Base-by-base conservation (phyloP, 768 basidiomycete species). In the Jaapia argillacea region DNA sequence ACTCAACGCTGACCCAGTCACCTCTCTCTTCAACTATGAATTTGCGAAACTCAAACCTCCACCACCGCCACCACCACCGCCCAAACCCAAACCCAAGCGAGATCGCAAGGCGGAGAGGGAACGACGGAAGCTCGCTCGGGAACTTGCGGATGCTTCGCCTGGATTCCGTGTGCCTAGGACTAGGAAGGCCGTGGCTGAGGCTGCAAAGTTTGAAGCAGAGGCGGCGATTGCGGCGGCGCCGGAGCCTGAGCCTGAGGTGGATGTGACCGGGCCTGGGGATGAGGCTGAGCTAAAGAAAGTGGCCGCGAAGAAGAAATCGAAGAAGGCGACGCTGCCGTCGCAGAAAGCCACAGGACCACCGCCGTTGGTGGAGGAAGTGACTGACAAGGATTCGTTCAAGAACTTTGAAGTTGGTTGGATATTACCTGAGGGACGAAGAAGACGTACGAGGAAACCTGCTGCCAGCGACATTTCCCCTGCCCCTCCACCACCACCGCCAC, bases 391-490 rank as follows among this genome's bases (percentile, higher is more conserved):
- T 35, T 81, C 81, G 16, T 96, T 94, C 68, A 74, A 68, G 55
- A 61, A 81, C 63, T 94, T 94, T 63, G 82, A 96, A 46, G 67
- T 70, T 20, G 91, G 91, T 1, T 93, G 89, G 90, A 87, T 94
- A 5, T 62, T 93, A 12, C 85, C 88, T 20, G 67, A 77, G 2
- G 85, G 83, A 25, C 74, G 78, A 41, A 74, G 77, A 50, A 71
- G 90, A 24, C 74, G 79, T 24, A 77, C 78, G 18, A 65, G 84
- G 12, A 58, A 61, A 18, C 55, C 66, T 12, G 21, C 64, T 69
- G 28, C 60, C 58, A n/a, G 52, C 57, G 3, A 48, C 67, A 24
- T 73, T n/a, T n/a, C n/a, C n/a, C n/a, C n/a, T n/a, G n/a, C n/a
- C n/a, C n/a, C n/a, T n/a, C n/a, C 70, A 25, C 74, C 77, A 6